phyloP scores from a whole-genome alignment of 495 filamentous ascomycete species.

The Aspergillus bertholletiae region DNA sequence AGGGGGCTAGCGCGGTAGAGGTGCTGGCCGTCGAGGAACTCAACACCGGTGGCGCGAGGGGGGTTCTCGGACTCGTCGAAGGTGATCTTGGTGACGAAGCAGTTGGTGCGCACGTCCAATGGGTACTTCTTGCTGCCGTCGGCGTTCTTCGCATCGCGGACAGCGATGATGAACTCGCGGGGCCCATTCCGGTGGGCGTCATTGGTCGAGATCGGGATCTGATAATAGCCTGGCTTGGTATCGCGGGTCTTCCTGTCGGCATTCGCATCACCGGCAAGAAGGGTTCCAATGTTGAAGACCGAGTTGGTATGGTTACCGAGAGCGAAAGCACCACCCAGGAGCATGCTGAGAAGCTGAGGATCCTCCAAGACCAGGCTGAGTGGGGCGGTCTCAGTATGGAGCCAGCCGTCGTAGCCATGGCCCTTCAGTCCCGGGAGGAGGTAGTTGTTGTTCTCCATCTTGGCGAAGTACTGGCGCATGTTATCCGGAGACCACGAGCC shows the following conservation, averaged over 20 bases:
- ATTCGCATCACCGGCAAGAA: constrained; percentile 54
- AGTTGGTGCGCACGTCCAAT: constrained; percentile 57
- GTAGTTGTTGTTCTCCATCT: constrained; percentile 54
- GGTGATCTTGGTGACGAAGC: constrained; percentile 55
- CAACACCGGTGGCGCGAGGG: constrained; percentile 57
- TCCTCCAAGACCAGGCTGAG: constrained; percentile 47
- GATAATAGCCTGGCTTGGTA: constrained; percentile 43
- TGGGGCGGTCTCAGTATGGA: constrained; percentile 46
- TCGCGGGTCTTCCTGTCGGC: constrained; percentile 35
- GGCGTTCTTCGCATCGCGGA: constrained; percentile 44
- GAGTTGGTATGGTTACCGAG: constrained; percentile 42
- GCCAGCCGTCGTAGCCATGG: constrained; percentile 60
- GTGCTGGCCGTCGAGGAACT: constrained; percentile 56
- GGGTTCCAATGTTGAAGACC: constrained; percentile 32
- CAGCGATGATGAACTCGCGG: constrained; percentile 51
- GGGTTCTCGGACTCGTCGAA: constrained; percentile 44
- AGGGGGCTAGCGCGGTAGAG: constrained; percentile 59
- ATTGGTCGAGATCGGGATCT: constrained; percentile 49
- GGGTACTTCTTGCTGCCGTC: constrained; percentile 54
- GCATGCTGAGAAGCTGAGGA: constrained; percentile 45
- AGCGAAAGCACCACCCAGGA: constrained; percentile 49
- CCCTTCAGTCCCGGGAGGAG: constrained; percentile 32
- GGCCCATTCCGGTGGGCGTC: constrained; percentile 46
- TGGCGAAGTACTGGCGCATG: constrained; percentile 42
- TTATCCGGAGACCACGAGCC: constrained; percentile 36